A percentile compares a stretch with the other conserved stretches of the same genome.
Conservation (phyloP, 2,329 filamentous ascomycete genomes). For the Chaetomium olivaceum region DNA sequence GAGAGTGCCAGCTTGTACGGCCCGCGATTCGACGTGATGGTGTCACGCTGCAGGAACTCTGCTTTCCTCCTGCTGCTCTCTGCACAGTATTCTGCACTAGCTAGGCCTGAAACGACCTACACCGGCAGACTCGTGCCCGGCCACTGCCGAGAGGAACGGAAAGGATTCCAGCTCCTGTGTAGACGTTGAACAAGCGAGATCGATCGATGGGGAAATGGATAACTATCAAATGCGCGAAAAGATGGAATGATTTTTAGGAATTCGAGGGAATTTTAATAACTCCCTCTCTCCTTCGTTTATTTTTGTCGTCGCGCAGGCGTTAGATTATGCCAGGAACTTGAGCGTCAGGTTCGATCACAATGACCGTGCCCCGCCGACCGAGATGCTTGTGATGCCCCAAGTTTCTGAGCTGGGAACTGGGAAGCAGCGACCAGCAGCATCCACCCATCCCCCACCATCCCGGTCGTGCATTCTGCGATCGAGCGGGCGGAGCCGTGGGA, state of each 20-base stretch:
- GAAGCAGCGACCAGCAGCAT: not conserved
- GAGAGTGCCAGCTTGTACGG: constrained; percentile 13
- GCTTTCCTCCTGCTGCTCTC: not conserved
- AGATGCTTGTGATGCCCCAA: not conserved
- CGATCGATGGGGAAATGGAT: not conserved
- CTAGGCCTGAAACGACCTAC: not conserved
- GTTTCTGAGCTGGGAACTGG: not conserved
- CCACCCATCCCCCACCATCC: not conserved
- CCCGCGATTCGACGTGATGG: constrained; percentile 12
- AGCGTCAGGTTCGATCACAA: not conserved
- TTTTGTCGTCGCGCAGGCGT: not conserved
- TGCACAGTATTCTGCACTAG: not conserved
- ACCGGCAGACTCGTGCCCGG: constrained; percentile 2
- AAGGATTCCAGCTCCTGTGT: not conserved
- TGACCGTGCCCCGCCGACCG: not conserved
- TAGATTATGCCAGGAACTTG: not conserved
- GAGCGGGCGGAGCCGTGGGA: constrained; percentile 6
- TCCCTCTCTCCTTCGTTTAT: not conserved
- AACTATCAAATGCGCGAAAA: not conserved
- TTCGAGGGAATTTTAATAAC: not conserved
- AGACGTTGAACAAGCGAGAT: not conserved
- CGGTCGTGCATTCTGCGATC: constrained; percentile 20
- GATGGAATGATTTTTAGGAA: not conserved
- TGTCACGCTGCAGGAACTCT: not conserved
- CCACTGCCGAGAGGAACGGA: constrained; percentile 5